Evolutionary conservation across 2,329 filamentous ascomycete genomes (phyloP), one percentile per base, ranked within the genome.

Genomic region (Alternaria sp.): DNA sequence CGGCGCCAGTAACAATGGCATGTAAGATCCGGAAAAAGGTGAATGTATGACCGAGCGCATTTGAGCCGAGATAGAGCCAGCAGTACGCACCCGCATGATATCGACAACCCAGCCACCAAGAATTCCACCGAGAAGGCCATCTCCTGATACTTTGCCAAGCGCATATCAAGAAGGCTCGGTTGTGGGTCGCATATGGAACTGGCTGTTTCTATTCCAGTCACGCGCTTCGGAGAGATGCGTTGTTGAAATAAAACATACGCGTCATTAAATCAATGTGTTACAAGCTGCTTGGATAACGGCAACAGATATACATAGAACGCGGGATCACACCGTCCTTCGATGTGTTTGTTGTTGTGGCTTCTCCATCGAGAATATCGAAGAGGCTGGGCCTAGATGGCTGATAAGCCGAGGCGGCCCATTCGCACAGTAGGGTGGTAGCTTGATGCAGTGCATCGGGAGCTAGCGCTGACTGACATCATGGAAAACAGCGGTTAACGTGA

Each of bases 401-500:
- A 61, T 46, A 57, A 70, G 64, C 70, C 67, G 66, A 68, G 68
- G 56, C 61, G 65, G 59, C 65, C 43, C 67, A 58, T 63, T 64
- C 57, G 65, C 49, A 58, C 64, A 54, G 55, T 64, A 57, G 51
- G 56, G 37, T 41, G 37, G 37, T 41, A 67, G 58, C 15, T 51
- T 56, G 56, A 62, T 69, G 67, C 65, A 68, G 44, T 63, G 61
- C 66, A 65, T 68, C 72, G 72, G 68, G 67, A 69, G 60, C 65
- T 65, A 56, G 50, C 54, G 67, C 68, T 62, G 64, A 65, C 55
- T 77, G 74, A 76, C 73, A 75, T 77, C 71, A 75, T 77, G 57
- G 58, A 67, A 68, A 60, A 54, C 58, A 60, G 64, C 61, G 33
- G 49, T 59, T 62, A 45, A 25, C 60, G 65, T 66, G 63, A 51